phyloP scores from a whole-genome alignment of 163 green algal species.

The Scenedesmus sp. region DNA sequence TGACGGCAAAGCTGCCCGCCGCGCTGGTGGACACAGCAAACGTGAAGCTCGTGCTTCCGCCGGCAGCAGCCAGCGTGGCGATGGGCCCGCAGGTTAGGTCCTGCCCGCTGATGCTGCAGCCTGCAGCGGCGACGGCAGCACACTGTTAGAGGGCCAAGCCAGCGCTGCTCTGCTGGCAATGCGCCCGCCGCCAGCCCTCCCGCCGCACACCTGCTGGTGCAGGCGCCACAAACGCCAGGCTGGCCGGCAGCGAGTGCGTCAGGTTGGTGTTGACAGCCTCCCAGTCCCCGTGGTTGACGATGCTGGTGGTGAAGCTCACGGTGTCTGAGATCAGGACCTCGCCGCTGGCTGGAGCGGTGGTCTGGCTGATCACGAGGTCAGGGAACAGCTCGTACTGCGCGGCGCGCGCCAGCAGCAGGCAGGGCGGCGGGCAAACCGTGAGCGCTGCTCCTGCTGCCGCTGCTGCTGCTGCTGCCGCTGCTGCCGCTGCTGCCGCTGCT shows the following conservation, averaged over 20 bases:
- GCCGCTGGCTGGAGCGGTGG: not conserved
- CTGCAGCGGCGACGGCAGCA: slow-evolving; percentile 2
- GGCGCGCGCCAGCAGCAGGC: not conserved
- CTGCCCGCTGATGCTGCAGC: not conserved
- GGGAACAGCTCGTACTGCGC: slow-evolving; percentile 20
- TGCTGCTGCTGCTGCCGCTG: no score
- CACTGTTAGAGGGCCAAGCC: not conserved
- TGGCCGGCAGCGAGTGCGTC: not conserved
- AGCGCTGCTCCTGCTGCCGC: no score
- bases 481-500: no score
- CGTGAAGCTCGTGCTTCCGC: not conserved
- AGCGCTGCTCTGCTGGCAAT: no score
- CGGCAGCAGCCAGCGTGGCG: not conserved
- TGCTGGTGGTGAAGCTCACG: not conserved
- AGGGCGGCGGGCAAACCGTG: no score
- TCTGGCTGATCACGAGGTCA: not conserved
- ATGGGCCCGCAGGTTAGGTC: slow-evolving; percentile 10
- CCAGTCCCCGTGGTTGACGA: not conserved
- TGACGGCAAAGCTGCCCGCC: not conserved
- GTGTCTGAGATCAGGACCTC: not conserved
- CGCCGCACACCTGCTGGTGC: not conserved
- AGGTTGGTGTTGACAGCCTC: not conserved
- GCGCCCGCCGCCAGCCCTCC: not conserved
- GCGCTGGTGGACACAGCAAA: not conserved
- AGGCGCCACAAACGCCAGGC: not conserved